These are phyloP conservation scores for Jacaranda copaia DNA, from an alignment of 257 asterid genomes.

Conservation along the genomic window DNA sequence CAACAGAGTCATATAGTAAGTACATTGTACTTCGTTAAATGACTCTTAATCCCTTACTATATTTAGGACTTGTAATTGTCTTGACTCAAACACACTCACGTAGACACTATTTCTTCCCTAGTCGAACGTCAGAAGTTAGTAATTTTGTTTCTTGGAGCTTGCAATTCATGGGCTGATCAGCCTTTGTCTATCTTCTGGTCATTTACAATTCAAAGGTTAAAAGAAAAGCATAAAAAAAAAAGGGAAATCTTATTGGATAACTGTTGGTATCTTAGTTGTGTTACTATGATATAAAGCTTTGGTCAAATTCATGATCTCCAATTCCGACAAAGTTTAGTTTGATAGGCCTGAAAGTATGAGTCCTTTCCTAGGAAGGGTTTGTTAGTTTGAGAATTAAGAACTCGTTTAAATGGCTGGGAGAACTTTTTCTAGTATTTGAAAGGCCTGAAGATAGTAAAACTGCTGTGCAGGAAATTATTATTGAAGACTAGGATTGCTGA, in stretches of 20 bases:
- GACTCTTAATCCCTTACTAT: constrained; percentile 3
- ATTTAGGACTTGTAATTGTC: constrained; percentile 27
- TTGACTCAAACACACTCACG: constrained; percentile 4
- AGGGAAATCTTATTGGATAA: neutral
- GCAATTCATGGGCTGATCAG: constrained; percentile 25
- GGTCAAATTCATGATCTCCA: constrained; percentile 18
- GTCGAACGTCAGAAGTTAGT: neutral
- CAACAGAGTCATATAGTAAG: constrained; percentile 10
- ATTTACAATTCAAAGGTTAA: no score
- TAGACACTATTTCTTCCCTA: neutral
- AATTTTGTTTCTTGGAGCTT: constrained; percentile 1
- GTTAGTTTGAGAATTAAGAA: constrained; percentile 1
- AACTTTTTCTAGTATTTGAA: constrained; percentile 12
- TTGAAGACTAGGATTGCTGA: constrained; percentile 23
- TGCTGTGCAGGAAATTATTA: constrained; percentile 45
- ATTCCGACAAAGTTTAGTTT: neutral
- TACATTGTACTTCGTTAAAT: neutral
- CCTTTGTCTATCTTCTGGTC: no score
- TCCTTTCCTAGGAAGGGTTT: neutral
- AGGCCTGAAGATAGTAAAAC: constrained; percentile 28
- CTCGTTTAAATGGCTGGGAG: neutral
- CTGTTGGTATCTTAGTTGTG: neutral
- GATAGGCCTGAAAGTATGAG: neutral
- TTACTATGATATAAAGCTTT: constrained; percentile 1
- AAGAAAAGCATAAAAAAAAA: no score